A percentile compares a stretch with the other conserved stretches of the same genome.
Evolutionary conservation across 345 rosid genomes (phyloP).

Genomic region (Citropsis articulata): DNA sequence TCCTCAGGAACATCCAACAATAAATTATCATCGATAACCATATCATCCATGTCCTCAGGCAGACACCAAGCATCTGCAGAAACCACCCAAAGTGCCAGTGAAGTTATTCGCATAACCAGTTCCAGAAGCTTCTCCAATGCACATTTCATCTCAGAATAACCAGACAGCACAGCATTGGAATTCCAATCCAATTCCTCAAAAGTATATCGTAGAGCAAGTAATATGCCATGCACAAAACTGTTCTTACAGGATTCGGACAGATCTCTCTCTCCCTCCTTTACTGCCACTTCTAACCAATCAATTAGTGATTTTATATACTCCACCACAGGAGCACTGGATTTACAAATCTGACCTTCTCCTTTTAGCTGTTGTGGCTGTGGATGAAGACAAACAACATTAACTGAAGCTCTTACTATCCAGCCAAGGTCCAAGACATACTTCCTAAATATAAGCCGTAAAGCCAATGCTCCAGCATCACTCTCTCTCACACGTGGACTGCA

Average conservation of each 20-base stretch:
- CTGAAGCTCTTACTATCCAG: slow-evolving; percentile 66
- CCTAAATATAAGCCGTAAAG: slow-evolving; percentile 76
- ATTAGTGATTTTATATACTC: slow-evolving; percentile 70
- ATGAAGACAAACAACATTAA: slow-evolving; percentile 44
- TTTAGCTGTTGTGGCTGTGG: slow-evolving; percentile 32
- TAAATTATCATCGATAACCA: slow-evolving; percentile 58
- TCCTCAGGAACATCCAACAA: slow-evolving; percentile 46
- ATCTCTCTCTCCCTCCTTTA: slow-evolving; percentile 76
- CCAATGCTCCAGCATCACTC: slow-evolving; percentile 94
- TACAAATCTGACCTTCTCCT: slow-evolving; percentile 27
- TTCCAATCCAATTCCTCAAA: slow-evolving; percentile 96
- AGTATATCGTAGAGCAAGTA: slow-evolving; percentile 83
- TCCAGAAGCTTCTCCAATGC: slow-evolving; percentile 72
- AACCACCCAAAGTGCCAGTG: slow-evolving; percentile 93
- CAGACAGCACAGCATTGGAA: slow-evolving; percentile 54
- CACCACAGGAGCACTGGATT: slow-evolving; percentile 51
- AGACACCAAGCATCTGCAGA: slow-evolving; percentile 94
- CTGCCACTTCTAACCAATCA: slow-evolving; percentile 71
- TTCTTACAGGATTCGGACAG: slow-evolving; percentile 79
- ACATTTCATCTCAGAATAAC: slow-evolving; percentile 64
- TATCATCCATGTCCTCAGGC: slow-evolving; percentile 83
- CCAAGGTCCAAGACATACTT: slow-evolving; percentile 88
- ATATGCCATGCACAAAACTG: slow-evolving; percentile 92
- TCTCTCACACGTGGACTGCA: slow-evolving; percentile 98
- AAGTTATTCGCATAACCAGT: slow-evolving; percentile 74